A percentile compares a stretch with the other conserved stretches of the same genome.
These are phyloP conservation scores for Fusarium sp. DNA, from an alignment of 2,329 filamentous ascomycete species.

Conservation along the genomic window DNA sequence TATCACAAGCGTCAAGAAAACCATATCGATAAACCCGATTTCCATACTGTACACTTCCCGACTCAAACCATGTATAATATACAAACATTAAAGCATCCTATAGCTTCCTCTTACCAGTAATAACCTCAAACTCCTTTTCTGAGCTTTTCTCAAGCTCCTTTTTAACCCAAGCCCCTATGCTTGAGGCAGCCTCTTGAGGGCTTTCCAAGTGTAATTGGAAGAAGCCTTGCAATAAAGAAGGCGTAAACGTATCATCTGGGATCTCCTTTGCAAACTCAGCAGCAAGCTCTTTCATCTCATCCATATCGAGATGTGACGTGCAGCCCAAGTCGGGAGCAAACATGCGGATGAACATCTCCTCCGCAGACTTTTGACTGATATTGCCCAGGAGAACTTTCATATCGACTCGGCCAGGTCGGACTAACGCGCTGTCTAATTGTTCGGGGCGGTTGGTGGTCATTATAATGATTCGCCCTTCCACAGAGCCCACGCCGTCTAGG, in stretches of 20 bases:
- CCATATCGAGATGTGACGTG: conserved; percentile 43
- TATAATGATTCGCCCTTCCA: conserved; percentile 78
- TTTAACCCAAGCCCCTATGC: conserved; percentile 55
- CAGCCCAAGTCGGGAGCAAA: conserved; percentile 55
- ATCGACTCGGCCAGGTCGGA: conserved; percentile 77
- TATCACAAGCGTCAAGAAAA: no score
- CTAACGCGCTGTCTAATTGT: conserved; percentile 72
- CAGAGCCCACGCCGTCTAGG: conserved; percentile 77
- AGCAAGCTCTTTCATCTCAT: conserved; percentile 61
- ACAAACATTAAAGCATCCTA: conserved; percentile 18
- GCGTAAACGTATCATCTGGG: conserved; percentile 61
- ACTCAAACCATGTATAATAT: neutral
- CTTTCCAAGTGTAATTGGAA: conserved; percentile 60
- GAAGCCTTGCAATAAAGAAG: conserved; percentile 64
- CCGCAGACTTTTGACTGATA: conserved; percentile 59
- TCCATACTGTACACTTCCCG: neutral
- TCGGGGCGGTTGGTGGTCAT: conserved; percentile 80
- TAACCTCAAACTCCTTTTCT: conserved; percentile 52
- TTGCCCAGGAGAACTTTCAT: conserved; percentile 70
- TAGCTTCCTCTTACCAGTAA: conserved; percentile 23
- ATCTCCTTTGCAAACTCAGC: conserved; percentile 67
- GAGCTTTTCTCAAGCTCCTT: conserved; percentile 50
- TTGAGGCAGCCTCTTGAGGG: conserved; percentile 53
- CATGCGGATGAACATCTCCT: conserved; percentile 63
- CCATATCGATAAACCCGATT: neutral